These are phyloP conservation scores for Clonostachys byssicola DNA, from an alignment of 2,329 filamentous ascomycete species.

Conservation along the genomic window DNA sequence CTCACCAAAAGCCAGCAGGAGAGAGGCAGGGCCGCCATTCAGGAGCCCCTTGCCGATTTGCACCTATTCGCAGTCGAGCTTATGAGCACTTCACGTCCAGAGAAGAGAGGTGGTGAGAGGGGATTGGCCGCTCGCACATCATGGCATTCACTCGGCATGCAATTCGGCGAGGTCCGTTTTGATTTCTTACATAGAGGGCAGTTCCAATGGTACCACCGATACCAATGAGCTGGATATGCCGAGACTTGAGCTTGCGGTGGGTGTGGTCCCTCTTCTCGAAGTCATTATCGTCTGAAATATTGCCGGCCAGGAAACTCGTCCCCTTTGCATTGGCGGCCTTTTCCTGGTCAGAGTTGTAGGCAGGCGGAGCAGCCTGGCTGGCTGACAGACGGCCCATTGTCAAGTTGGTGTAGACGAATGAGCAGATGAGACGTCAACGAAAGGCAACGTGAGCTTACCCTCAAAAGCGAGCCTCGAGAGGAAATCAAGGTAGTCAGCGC, in stretches of 20 bases:
- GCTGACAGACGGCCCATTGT: no score
- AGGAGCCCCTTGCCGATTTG: slow-evolving; percentile 55
- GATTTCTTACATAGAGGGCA: slow-evolving; percentile 43
- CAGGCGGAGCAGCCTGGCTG: not conserved
- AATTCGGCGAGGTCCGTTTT: no score
- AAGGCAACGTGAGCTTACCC: no score
- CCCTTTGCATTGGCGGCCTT: slow-evolving; percentile 1
- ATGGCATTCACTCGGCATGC: no score
- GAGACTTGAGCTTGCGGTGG: slow-evolving; percentile 47
- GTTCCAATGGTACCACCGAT: slow-evolving; percentile 64
- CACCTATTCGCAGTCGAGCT: slow-evolving; percentile 21
- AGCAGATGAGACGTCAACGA: no score
- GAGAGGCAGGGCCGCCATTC: slow-evolving; percentile 52
- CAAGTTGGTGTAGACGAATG: no score
- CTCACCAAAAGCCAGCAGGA: slow-evolving; percentile 50
- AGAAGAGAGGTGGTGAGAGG: not conserved
- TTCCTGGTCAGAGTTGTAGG: slow-evolving; percentile 4
- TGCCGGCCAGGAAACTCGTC: not conserved
- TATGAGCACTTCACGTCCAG: slow-evolving; percentile 8
- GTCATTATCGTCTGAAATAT: not conserved
- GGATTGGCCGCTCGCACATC: no score
- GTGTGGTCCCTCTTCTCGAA: slow-evolving; percentile 18
- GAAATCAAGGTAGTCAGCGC: no score
- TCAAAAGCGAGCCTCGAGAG: no score
- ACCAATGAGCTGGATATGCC: slow-evolving; percentile 56